phyloP scores from a whole-genome alignment of 2,329 filamentous ascomycete species.

The Paramyrothecium sp. region DNA sequence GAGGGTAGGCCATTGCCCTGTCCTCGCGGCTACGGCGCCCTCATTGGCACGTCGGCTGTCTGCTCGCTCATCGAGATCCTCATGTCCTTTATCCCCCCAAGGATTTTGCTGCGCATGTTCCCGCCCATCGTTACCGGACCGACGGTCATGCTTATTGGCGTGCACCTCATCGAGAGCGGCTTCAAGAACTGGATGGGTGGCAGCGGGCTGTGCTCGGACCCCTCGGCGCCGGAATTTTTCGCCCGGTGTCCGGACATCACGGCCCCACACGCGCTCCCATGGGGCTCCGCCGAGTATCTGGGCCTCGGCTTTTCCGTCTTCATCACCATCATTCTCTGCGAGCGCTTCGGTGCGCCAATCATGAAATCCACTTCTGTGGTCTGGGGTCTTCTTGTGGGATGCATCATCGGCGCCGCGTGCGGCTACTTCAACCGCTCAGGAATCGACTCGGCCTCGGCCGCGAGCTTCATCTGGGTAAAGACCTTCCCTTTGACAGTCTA shows the following conservation, averaged over 20 bases:
- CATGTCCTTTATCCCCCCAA: slow-evolving; percentile 72
- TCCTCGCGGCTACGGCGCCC: slow-evolving; percentile 69
- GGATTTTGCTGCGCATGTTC: slow-evolving; percentile 68
- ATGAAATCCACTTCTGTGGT: slow-evolving; percentile 82
- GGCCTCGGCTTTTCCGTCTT: slow-evolving; percentile 80
- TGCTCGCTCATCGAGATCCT: slow-evolving; percentile 69
- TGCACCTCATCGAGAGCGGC: slow-evolving; percentile 68
- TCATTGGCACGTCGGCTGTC: slow-evolving; percentile 67
- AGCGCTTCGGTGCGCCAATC: slow-evolving; percentile 78
- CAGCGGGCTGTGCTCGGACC: slow-evolving; percentile 53
- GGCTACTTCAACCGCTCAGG: slow-evolving; percentile 76
- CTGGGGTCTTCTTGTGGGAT: slow-evolving; percentile 70
- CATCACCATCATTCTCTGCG: slow-evolving; percentile 74
- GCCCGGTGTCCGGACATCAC: slow-evolving; percentile 63
- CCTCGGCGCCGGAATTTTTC: slow-evolving; percentile 54
- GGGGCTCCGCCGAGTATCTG: slow-evolving; percentile 77
- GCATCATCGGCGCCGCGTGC: slow-evolving; percentile 73
- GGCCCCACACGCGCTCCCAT: slow-evolving; percentile 70
- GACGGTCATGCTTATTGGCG: slow-evolving; percentile 69
- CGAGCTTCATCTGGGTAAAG: slow-evolving; percentile 75
- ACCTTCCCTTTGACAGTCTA: slow-evolving; percentile 74
- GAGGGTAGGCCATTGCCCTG: slow-evolving; percentile 70
- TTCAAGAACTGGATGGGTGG: slow-evolving; percentile 80
- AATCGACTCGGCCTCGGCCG: slow-evolving; percentile 69
- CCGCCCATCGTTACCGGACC: slow-evolving; percentile 77